These are phyloP conservation scores for Ophiocordyceps polyrhachis-furcata DNA, from an alignment of 2,329 filamentous ascomycete genomes.

Conservation along the genomic window DNA sequence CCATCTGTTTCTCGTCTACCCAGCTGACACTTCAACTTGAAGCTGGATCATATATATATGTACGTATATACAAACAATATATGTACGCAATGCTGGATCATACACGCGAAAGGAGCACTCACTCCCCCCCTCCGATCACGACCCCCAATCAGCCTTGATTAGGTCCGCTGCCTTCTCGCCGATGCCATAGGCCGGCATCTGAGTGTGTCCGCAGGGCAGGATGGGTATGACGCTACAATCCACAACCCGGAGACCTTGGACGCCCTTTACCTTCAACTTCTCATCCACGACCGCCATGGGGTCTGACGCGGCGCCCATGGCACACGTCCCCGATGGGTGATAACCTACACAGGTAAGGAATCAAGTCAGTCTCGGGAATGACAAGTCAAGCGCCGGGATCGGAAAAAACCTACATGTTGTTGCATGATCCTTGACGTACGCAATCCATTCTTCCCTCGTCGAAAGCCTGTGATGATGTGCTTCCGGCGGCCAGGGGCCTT, in stretches of 20 bases:
- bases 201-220: constrained; percentile 24
- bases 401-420: constrained; percentile 35
- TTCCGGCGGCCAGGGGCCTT: constrained; percentile 38
- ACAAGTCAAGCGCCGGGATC: background rate
- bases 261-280: constrained; percentile 28
- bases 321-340: constrained; percentile 36
- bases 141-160: constrained; percentile 1
- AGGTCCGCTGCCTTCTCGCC: constrained; percentile 24
- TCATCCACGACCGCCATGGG: constrained; percentile 24
- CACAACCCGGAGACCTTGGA: constrained; percentile 28
- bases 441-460: constrained; percentile 37
- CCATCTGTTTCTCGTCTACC: no score
- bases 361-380: background rate
- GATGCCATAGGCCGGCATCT: constrained; percentile 33
- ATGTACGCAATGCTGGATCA: background rate
- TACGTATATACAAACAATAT: background rate
- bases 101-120: no score
- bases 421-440: constrained; percentile 37
- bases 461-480: constrained; percentile 31
- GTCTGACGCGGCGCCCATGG: constrained; percentile 26
- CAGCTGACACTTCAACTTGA: no score
- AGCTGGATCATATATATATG: background rate
- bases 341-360: constrained; percentile 20
- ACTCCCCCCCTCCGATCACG: background rate
- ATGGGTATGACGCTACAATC: constrained; percentile 30